A percentile compares a stretch with the other conserved stretches of the same genome.
Conservation (phyloP, 768 basidiomycete genomes). For the Rubroboletus satanas region DNA sequence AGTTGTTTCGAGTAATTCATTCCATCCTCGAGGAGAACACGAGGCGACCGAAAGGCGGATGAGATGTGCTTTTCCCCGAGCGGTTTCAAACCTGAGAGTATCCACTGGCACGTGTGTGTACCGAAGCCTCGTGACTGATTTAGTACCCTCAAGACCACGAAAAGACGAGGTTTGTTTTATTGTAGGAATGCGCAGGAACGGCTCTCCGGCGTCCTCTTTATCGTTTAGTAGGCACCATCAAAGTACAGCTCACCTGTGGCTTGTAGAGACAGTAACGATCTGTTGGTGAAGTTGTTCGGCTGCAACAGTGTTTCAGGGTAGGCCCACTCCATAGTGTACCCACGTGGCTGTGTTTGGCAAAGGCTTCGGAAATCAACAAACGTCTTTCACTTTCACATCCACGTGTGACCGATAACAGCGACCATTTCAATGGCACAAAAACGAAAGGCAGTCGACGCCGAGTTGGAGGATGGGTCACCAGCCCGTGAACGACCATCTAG, state of each 20-base stretch:
- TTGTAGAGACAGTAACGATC: background rate
- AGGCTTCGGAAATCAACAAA: conserved; percentile 20
- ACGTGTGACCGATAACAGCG: background rate
- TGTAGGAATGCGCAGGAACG: background rate
- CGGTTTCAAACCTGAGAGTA: background rate
- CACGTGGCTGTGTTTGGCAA: conserved; percentile 27
- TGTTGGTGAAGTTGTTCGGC: background rate
- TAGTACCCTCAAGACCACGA: background rate
- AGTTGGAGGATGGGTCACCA: conserved; percentile 3
- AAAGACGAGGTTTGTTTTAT: background rate
- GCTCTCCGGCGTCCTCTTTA: too few species aligned
- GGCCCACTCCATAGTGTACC: background rate
- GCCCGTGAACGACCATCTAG: background rate
- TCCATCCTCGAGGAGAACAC: conserved; percentile 21
- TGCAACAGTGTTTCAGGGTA: too few species aligned
- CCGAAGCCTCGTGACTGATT: background rate
- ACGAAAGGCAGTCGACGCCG: conserved; percentile 23
- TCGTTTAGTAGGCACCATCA: too few species aligned
- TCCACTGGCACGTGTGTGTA: background rate
- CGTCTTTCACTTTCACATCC: background rate
- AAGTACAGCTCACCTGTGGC: background rate
- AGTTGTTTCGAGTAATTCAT: conserved; percentile 14
- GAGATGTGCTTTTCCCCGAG: background rate
- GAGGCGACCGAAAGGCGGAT: conserved; percentile 16
- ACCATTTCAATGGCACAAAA: conserved; percentile 24